These are phyloP conservation scores for Alternaria novae-zelandiae DNA, from an alignment of 2,329 filamentous ascomycete species.

Conservation along the genomic window DNA sequence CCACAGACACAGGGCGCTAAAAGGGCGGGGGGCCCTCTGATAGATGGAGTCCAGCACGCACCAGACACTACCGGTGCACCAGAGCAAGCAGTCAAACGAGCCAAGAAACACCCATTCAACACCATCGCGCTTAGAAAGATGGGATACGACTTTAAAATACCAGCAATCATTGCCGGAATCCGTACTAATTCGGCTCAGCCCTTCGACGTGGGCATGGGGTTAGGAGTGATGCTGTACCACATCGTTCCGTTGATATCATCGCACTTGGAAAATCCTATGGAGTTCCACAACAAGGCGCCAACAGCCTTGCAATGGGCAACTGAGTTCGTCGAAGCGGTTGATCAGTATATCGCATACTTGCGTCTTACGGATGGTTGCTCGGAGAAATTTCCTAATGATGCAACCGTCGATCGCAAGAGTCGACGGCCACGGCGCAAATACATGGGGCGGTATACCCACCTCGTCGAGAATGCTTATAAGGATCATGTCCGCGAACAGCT, in stretches of 20 bases:
- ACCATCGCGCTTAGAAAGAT: background rate
- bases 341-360: conserved; percentile 6
- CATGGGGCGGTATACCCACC: conserved; percentile 3
- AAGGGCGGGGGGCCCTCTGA: background rate
- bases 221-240: conserved; percentile 8
- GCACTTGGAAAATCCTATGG: conserved; percentile 6
- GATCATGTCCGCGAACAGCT: conserved; percentile 3
- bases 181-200: conserved; percentile 1
- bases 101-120: background rate
- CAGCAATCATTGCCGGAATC: background rate
- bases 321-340: conserved; percentile 9
- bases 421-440: conserved; percentile 6
- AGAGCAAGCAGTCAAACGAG: background rate
- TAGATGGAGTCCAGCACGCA: background rate
- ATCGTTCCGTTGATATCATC: conserved; percentile 10
- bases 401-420: background rate
- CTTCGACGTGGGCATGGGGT: conserved; percentile 4
- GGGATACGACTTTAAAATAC: background rate
- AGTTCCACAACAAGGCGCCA: conserved; percentile 5
- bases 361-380: conserved; percentile 5
- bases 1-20: background rate
- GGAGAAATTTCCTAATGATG: background rate
- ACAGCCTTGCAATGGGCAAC: background rate
- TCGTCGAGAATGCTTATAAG: conserved; percentile 7
- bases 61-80: background rate